Evolutionary conservation across 108 stramenopile genomes (phyloP), one percentile per base, ranked within the genome.

Genomic region (Nitzschia sp.): DNA sequence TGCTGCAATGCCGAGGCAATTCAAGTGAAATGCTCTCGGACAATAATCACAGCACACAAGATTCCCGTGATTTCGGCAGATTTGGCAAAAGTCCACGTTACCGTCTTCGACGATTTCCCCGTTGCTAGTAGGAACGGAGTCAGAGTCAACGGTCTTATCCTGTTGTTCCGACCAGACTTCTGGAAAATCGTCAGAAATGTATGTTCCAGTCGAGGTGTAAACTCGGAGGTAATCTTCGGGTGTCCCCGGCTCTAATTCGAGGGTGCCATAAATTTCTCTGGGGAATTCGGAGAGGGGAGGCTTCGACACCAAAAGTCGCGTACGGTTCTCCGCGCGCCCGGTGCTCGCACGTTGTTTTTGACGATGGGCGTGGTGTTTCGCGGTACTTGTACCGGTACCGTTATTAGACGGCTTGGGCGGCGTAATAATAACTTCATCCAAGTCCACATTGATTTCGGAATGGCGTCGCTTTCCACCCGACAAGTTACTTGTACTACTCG

Each of bases 201-300:
- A 56, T 3, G 30, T 46, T 22, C 76, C 72, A 27, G 71, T 47
- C 22, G 72, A 67, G 11, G 81, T 76, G 63, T 80, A 93, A 11
- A 83, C 66, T 9, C 66, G 82, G 11, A 69, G 56, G 46, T 83
- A 81, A 58, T 86, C 87, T 23, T 77, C 67, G 17, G 77, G 66
- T 19, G 72, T 53, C 9, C 77, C 81, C 26, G 85, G 83, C 50
- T 86, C 79, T 11, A 79, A 35, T 56, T 93, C 87, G 3, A 72
- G 73, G 33, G 68, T 64, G 16, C 50, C 56, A 63, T 32, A 60
- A 46, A 82, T 32, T 72, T 93, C 91, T 34, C 61, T 54, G 0
- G 91, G 87, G 57, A 93, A 88, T 26, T 88, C 91, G 6, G 78
- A 56, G 3, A 77, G 77, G 26, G 78, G 81, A 22, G 86, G 81